A percentile compares a stretch with the other conserved stretches of the same genome.
Evolutionary conservation across 768 basidiomycete species (phyloP).

Genomic region (Russula sp.): DNA sequence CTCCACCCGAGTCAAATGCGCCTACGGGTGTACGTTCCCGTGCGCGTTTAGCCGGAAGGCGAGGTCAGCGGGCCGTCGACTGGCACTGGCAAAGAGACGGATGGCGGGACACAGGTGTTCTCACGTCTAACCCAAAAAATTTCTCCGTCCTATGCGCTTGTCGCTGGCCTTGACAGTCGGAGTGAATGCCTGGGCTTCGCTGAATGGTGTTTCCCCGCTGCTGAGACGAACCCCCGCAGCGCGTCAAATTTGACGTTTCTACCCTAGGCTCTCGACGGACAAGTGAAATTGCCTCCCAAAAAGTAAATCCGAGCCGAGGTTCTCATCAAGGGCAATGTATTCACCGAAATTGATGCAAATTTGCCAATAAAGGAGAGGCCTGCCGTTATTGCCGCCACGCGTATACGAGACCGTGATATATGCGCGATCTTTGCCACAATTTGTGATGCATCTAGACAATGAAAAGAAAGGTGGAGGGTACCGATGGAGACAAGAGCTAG

Average conservation of each 20-base stretch:
- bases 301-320: not conserved
- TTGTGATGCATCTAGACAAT: too few relatives aligned
- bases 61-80: not conserved
- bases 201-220: not conserved
- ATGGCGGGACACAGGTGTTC: not conserved
- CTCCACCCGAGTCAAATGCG: not conserved
- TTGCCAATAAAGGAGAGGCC: not conserved
- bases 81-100: too few relatives aligned
- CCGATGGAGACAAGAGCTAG: too few relatives aligned
- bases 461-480: too few relatives aligned
- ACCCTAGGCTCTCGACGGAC: not conserved
- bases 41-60: not conserved
- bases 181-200: not conserved
- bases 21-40: not conserved
- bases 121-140: not conserved
- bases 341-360: not conserved
- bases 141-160: not conserved
- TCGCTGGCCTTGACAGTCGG: not conserved
- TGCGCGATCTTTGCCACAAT: too few relatives aligned
- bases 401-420: too few relatives aligned
- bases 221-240: not conserved
- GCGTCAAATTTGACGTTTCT: not conserved
- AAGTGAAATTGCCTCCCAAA: not conserved
- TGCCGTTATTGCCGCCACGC: not conserved
- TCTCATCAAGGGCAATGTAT: not conserved